Evolutionary conservation across 345 rosid species (phyloP), one percentile per base, ranked within the genome.

Genomic region (Camelina sativa): DNA sequence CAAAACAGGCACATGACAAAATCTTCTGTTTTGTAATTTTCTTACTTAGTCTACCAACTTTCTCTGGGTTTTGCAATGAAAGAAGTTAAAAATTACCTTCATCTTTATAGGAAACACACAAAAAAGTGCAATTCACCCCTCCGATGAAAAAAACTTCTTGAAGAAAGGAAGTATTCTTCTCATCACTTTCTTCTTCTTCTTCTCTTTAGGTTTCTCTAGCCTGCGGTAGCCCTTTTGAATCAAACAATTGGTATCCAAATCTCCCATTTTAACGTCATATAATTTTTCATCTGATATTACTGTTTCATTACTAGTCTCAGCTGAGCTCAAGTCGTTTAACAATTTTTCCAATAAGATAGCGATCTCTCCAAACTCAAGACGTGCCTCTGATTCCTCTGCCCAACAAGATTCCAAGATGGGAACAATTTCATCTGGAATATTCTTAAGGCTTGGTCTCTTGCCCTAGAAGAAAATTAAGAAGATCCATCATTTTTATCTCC

Each of bases 351-450:
- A 76, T 62, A 62, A 35, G 7, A 35, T 63, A 4, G 73, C 76
- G 2, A 88, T 84, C 70, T 86, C 88, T 6, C 48, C 28, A 17
- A 90, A 90, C 67, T 86, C 89, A 0, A 88, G 93, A 2, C 96
- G 88, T 15, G 17, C 11, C 0, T 63, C 71, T 5, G 93, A 80
- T 60, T 90, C 87, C 38, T 62, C 65, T 44, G 75, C 83, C 93
- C 93, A 90, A 52, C 91, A 88, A 16, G 86, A 80, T 74, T 79
- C 72, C 61, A 90, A 50, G 37, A 90, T 79, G 5, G 75, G 13
- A 5, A 15, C 83, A 69, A 80, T 6, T 2, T 78, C 85, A 43
- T 57, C 48, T 0, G 87, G 85, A 48, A 86, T 63, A 65, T 74
- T 47, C 30, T 56, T 79, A 80, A 90, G 19, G 17, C 84, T 78